Evolutionary conservation across 148 eudicot species (phyloP), one percentile per base, ranked within the genome.

Genomic region (Arctostaphylos glauca): DNA sequence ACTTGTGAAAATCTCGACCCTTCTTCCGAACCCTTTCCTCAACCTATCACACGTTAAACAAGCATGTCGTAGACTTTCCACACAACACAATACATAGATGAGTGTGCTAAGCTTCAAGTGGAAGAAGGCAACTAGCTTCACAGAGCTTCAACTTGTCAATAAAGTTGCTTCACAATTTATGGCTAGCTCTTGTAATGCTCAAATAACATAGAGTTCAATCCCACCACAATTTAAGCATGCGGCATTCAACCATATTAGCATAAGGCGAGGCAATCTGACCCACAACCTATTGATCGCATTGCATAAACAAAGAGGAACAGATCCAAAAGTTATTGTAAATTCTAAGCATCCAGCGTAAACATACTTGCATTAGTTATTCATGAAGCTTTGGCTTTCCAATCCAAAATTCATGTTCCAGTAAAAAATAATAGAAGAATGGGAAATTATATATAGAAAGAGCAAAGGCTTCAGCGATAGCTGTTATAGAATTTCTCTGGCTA

Each of bases 11-110:
- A 83, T 91, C 90, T 80, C 84, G 89, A 19, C 98, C 98, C 88
- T 90, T 96, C 88, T 56, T 88, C 80, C 92, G 90, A 80, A 96
- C 95, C 87, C 98, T 96, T 80, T 96, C 98, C 85, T 92, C 93
- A 82, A 94, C 95, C 98, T 96, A 83, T 84, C 62, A 85, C 74
- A 81, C 78, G 18, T 58, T 31, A 19, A 83, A 75, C 74, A 70
- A 83, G 13, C 81, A 82, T 62, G 78, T 1, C 38, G 38, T 31
- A 31, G 38, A 80, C 60, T 48, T 79, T 71, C 52, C 47, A 58
- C 14, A 38, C 14, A 5, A 81, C 54, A 16, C 15, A 48, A 44
- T 43, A 78, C 49, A 31, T 46, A 66, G 5, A 46, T 59, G 67
- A 25, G 38, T 70, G 81, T n/a, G 31, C 77, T 38, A 9, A 70